Evolutionary conservation across 768 basidiomycete species (phyloP).

Genomic region (Strobilomyces echinocephalus): DNA sequence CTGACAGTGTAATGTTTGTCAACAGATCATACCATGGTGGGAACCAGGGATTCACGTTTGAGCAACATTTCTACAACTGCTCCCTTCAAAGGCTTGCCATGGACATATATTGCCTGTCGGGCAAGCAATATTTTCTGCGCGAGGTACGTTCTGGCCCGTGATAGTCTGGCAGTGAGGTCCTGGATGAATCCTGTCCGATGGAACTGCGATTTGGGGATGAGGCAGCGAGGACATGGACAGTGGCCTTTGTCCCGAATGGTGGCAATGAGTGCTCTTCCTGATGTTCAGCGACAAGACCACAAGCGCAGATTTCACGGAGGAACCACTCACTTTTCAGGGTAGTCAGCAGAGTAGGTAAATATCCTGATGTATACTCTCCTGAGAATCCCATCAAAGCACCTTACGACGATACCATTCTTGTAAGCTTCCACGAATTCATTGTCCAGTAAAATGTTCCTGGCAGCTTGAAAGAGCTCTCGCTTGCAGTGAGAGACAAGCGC

Average conservation of each 20-base stretch:
- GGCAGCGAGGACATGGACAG: neutral
- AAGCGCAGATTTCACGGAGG: neutral
- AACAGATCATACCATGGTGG: neutral
- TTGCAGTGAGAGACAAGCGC: neutral
- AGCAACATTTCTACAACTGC: neutral
- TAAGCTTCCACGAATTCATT: neutral
- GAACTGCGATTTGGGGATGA: neutral
- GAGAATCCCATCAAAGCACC: neutral
- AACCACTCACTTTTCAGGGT: neutral
- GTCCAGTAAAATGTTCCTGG: no score
- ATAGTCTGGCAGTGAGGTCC: neutral
- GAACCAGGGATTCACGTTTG: neutral
- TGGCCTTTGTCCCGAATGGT: neutral
- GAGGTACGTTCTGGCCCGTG: neutral
- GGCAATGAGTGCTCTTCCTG: neutral
- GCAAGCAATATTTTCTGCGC: neutral
- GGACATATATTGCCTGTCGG: neutral
- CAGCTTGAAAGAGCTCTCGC: no score
- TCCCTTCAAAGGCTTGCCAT: neutral
- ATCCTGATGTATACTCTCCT: neutral
- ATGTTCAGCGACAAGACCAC: neutral
- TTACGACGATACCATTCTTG: neutral
- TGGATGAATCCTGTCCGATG: neutral
- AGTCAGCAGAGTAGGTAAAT: neutral
- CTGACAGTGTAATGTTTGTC: no score